phyloP scores from a whole-genome alignment of 164 flowering plant species.

The Umbilicus rupestris region DNA sequence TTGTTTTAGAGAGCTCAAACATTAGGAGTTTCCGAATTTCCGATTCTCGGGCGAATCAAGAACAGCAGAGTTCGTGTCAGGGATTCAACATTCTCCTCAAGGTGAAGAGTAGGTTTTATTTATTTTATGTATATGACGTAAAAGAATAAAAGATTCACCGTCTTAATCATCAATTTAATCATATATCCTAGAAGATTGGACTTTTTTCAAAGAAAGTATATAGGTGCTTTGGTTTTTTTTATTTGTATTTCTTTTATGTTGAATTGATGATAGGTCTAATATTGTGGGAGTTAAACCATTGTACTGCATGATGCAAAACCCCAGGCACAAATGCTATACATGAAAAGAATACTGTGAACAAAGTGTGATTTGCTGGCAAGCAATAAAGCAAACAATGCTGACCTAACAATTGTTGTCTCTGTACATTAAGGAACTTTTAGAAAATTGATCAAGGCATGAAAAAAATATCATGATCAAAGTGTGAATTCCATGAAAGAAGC shows the following conservation, averaged over 20 bases:
- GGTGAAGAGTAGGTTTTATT: constrained; percentile 35
- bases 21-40: constrained; percentile 78
- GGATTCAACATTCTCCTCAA: constrained; percentile 86
- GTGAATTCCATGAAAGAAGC: too few relatives aligned
- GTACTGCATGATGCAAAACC: background rate
- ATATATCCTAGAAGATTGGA: too few relatives aligned
- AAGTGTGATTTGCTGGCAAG: background rate
- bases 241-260: background rate
- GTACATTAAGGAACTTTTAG: background rate
- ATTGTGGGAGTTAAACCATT: background rate
- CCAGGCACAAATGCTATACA: background rate
- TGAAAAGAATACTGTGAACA: too few relatives aligned
- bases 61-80: constrained; percentile 74
- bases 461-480: too few relatives aligned
- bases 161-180: background rate
- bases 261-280: background rate
- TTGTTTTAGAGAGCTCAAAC: constrained; percentile 67
- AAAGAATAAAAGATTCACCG: background rate
- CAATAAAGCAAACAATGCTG: background rate
- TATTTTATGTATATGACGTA: background rate
- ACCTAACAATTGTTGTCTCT: background rate
- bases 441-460: too few relatives aligned
- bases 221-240: background rate
- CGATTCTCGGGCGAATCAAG: constrained; percentile 82
- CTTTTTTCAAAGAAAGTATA: background rate